A percentile compares a stretch with the other conserved stretches of the same genome.
phyloP scores from a whole-genome alignment of 805 yeast genomes.

The Ascoidea asiatica region DNA sequence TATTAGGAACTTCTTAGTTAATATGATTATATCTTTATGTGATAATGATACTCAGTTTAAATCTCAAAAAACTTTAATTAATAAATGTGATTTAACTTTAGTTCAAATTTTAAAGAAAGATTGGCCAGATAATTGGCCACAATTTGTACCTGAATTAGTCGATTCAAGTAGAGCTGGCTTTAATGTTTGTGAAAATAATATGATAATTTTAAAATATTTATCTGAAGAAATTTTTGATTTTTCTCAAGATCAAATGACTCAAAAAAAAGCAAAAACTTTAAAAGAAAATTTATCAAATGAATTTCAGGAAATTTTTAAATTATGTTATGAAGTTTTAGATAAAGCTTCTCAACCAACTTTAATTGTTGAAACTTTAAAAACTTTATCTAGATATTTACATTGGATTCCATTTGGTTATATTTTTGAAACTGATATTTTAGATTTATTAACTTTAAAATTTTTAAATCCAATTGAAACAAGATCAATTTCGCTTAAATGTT shows the following conservation, averaged over 20 bases:
- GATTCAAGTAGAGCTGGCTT: conserved; percentile 70
- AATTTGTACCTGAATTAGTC: conserved; percentile 87
- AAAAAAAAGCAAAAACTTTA: conserved; percentile 76
- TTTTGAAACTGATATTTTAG: conserved; percentile 75
- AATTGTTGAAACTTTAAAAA: conserved; percentile 70
- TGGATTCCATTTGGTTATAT: conserved; percentile 92
- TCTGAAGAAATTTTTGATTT: conserved; percentile 95
- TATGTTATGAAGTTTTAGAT: conserved; percentile 88
- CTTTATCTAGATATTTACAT: conserved; percentile 72
- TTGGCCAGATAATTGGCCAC: conserved; percentile 99
- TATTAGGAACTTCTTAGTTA: conserved; percentile 84
- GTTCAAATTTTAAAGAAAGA: conserved; percentile 94
- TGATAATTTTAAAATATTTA: conserved; percentile 78
- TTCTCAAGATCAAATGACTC: conserved; percentile 94
- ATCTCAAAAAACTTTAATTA: conserved; percentile 68
- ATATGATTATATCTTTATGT: conserved; percentile 86
- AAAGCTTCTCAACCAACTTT: conserved; percentile 77
- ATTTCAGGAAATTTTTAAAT: conserved; percentile 82
- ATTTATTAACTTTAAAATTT: conserved; percentile 60
- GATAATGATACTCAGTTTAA: conserved; percentile 65
- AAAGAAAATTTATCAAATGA: conserved; percentile 79
- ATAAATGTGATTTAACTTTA: conserved; percentile 85
- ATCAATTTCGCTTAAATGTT: conserved; percentile 76
- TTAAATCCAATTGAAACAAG: conserved; percentile 69
- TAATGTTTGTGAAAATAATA: conserved; percentile 95